These are phyloP conservation scores for Fusarium concolor DNA, from an alignment of 2,329 filamentous ascomycete genomes.

Conservation along the genomic window DNA sequence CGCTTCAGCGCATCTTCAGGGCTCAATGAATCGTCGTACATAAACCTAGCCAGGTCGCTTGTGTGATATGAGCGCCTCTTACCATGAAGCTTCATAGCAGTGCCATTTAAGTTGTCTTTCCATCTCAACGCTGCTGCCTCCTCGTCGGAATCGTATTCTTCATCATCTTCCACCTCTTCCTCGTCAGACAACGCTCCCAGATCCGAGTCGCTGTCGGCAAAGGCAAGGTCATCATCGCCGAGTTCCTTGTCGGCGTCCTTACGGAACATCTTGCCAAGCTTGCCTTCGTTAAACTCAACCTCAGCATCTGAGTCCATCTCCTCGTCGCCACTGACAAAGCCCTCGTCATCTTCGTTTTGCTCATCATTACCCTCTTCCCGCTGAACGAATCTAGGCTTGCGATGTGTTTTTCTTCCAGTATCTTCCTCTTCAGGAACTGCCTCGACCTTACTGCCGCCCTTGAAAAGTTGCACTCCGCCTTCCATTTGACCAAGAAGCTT, in stretches of 20 bases:
- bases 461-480: slow-evolving; percentile 86
- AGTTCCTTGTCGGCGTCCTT: slow-evolving; percentile 63
- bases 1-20: slow-evolving; percentile 79
- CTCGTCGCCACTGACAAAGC: slow-evolving; percentile 65
- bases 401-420: slow-evolving; percentile 69
- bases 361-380: slow-evolving; percentile 70
- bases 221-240: slow-evolving; percentile 79
- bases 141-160: slow-evolving; percentile 70
- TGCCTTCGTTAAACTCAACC: slow-evolving; percentile 68
- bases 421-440: slow-evolving; percentile 66
- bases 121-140: slow-evolving; percentile 81
- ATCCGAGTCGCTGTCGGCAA: slow-evolving; percentile 97
- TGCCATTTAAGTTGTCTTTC: slow-evolving; percentile 88
- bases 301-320: slow-evolving; percentile 64
- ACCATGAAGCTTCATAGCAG: slow-evolving; percentile 77
- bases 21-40: slow-evolving; percentile 86
- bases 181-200: slow-evolving; percentile 82
- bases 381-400: slow-evolving; percentile 69
- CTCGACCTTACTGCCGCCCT: slow-evolving; percentile 76
- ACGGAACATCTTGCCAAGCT: slow-evolving; percentile 71
- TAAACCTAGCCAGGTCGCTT: slow-evolving; percentile 83
- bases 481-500: slow-evolving; percentile 85
- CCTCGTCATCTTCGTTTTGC: slow-evolving; percentile 63
- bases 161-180: slow-evolving; percentile 59
- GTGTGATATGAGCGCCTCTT: slow-evolving; percentile 80